These are phyloP conservation scores for Diplocarpon rosae DNA, from an alignment of 2,329 filamentous ascomycete species.

Conservation along the genomic window DNA sequence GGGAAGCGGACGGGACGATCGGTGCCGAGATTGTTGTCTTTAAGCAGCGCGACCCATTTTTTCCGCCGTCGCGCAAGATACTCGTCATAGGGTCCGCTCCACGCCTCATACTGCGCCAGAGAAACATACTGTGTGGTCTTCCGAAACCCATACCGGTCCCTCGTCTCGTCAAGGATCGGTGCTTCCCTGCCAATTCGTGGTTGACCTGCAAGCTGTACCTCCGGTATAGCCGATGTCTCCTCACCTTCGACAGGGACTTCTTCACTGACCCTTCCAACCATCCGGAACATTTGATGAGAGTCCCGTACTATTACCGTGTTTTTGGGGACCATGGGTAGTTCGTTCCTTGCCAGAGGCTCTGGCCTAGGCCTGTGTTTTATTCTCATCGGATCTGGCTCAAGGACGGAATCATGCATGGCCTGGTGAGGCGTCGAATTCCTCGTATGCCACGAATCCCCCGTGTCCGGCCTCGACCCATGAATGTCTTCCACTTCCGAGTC, in stretches of 20 bases:
- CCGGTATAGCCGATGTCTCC: conserved; percentile 10
- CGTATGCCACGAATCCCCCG: conserved; percentile 16
- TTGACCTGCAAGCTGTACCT: conserved; percentile 10
- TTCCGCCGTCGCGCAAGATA: conserved; percentile 63
- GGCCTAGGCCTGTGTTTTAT: conserved; percentile 1
- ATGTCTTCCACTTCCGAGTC: conserved; percentile 37
- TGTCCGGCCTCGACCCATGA: conserved; percentile 14
- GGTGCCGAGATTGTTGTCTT: conserved; percentile 63
- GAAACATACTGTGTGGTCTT: conserved; percentile 75
- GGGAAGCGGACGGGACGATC: conserved; percentile 69
- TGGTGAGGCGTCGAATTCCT: conserved; percentile 16
- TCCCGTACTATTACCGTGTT: conserved; percentile 24
- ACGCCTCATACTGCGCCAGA: conserved; percentile 66
- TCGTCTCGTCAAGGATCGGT: conserved; percentile 25
- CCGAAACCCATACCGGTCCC: conserved; percentile 86
- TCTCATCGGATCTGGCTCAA: background rate
- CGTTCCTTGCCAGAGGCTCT: background rate
- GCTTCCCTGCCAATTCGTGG: conserved; percentile 12
- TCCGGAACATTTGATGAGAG: conserved; percentile 31
- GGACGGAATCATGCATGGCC: conserved; percentile 19
- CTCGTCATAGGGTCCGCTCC: conserved; percentile 64
- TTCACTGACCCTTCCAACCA: conserved; percentile 35
- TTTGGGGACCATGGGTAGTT: conserved; percentile 1
- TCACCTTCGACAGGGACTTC: conserved; percentile 6
- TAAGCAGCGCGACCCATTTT: conserved; percentile 75